Evolutionary conservation across 1,284 basidiomycete species (phyloP), one percentile per base, ranked within the genome.

Genomic region (Ceratobasidium sp.): DNA sequence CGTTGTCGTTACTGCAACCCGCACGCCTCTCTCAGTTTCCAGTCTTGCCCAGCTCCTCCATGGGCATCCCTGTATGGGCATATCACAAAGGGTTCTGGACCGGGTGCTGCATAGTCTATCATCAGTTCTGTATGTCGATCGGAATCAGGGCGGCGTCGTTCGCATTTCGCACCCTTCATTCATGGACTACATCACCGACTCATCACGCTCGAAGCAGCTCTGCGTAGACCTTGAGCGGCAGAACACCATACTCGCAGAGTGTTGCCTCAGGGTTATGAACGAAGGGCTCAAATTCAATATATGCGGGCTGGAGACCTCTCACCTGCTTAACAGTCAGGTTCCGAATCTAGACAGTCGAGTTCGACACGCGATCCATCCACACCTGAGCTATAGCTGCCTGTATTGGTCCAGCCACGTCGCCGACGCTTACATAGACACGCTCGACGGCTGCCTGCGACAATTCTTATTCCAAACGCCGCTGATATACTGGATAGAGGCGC

Each of bases 231-330:
- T 17, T 9, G 26, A 62, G 23, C 26, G 28, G 26, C 65, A 67
- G 3, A 67, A 67, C 40, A 23, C n/a, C 42, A 15, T 46, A 13
- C 52, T 71, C 46, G 68, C 52, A n/a, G 13, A 10, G 5, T 38
- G 68, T 52, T 71, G 68, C 52, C 28, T 57, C 38, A 10, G 26
- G 2, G 33, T 3, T 9, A 71, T 71, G 68, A 13, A 10, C 3
- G 23, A 57, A 28, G 57, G 23, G 13, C 71, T 74, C 3, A 40
- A 38, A 40, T 74, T 74, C 59, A 74, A 74, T 28, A 74, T 74
- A 38, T 74, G 71, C 40, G n/a, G 44, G 17, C 15, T 74, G 9
- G 57, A 74, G 44, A 61, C 12, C 38, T 74, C 71, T 23, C 12
- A 46, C 42, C 4, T 44, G 12, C 57, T 62, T n/a, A 50, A 74